A percentile compares a stretch with the other conserved stretches of the same genome.
phyloP scores from a whole-genome alignment of 2,329 filamentous ascomycete genomes.

The Fusarium tuaranense region DNA sequence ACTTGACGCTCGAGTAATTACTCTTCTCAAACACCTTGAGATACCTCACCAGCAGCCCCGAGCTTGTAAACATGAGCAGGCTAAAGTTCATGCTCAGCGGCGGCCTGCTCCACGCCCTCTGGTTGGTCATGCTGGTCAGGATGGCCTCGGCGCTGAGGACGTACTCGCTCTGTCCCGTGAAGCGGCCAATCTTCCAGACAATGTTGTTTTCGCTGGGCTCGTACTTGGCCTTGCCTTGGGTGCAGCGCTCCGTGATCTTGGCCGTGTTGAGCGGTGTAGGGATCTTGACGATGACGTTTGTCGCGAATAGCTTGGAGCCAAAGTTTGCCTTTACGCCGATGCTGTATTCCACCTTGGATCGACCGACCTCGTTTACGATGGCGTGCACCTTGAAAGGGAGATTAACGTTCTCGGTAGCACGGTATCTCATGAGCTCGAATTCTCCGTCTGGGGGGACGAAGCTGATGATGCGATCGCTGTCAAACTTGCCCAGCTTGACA shows the following conservation, averaged over 20 bases:
- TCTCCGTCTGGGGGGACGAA: slow-evolving; percentile 97
- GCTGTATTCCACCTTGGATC: slow-evolving; percentile 98
- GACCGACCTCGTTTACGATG: slow-evolving; percentile 97
- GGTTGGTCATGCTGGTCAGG: slow-evolving; percentile 96
- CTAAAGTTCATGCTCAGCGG: slow-evolving; percentile 93
- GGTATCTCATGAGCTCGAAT: slow-evolving; percentile 98
- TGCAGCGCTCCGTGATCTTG: slow-evolving; percentile 90
- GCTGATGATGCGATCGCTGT: slow-evolving; percentile 94
- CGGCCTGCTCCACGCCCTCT: slow-evolving; percentile 95
- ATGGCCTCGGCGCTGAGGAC: slow-evolving; percentile 94
- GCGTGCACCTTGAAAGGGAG: slow-evolving; percentile 98
- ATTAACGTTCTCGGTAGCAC: slow-evolving; percentile 98
- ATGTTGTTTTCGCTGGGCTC: slow-evolving; percentile 98
- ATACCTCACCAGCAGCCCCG: slow-evolving; percentile 90
- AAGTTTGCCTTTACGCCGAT: slow-evolving; percentile 98
- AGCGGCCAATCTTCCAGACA: slow-evolving; percentile 98
- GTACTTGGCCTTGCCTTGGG: slow-evolving; percentile 97
- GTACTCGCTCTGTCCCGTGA: slow-evolving; percentile 97
- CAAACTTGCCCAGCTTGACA: slow-evolving; percentile 96
- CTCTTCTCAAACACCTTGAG: slow-evolving; percentile 99
- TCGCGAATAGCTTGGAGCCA: slow-evolving; percentile 94
- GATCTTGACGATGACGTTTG: slow-evolving; percentile 93
- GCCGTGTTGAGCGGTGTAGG: slow-evolving; percentile 97
- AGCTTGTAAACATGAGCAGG: slow-evolving; percentile 97
- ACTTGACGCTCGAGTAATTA: slow-evolving; percentile 98